Conservation (phyloP, 169 alveolate genomes). For the Plasmodium knowlesi region DNA sequence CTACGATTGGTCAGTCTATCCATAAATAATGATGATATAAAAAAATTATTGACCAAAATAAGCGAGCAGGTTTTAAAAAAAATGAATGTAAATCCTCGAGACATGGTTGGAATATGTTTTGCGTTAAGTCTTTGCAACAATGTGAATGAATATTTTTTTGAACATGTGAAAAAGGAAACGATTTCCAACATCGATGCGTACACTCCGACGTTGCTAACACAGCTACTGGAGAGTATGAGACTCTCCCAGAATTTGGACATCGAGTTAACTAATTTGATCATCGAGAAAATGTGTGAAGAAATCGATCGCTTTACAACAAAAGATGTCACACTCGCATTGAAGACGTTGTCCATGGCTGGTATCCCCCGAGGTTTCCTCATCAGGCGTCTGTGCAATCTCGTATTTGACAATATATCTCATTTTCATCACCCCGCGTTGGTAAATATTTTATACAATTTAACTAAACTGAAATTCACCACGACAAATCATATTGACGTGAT, state of each 20-base stretch:
- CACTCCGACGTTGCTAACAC: constrained; percentile 75
- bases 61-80: constrained; percentile 65
- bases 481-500: constrained; percentile 66
- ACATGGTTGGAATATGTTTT: constrained; percentile 72
- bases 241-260: constrained; percentile 71
- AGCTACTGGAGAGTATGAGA: constrained; percentile 74
- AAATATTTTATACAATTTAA: constrained; percentile 66
- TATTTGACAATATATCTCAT: constrained; percentile 72
- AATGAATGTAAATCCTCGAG: constrained; percentile 73
- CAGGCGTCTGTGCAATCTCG: constrained; percentile 69
- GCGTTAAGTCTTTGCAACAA: constrained; percentile 72
- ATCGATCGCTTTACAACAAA: constrained; percentile 73
- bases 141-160: constrained; percentile 75
- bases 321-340: constrained; percentile 70
- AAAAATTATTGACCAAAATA: constrained; percentile 60
- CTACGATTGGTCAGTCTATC: constrained; percentile 66
- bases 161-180: constrained; percentile 73
- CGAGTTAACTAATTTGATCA: constrained; percentile 71
- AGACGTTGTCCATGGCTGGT: constrained; percentile 75
- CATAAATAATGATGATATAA: constrained; percentile 67
- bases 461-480: constrained; percentile 71
- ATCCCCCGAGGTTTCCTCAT: constrained; percentile 73
- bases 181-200: constrained; percentile 71
- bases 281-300: constrained; percentile 77
- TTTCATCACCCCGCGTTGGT: constrained; percentile 63